phyloP scores from a whole-genome alignment of 208 protist species.

The Trypanosoma conorhini region DNA sequence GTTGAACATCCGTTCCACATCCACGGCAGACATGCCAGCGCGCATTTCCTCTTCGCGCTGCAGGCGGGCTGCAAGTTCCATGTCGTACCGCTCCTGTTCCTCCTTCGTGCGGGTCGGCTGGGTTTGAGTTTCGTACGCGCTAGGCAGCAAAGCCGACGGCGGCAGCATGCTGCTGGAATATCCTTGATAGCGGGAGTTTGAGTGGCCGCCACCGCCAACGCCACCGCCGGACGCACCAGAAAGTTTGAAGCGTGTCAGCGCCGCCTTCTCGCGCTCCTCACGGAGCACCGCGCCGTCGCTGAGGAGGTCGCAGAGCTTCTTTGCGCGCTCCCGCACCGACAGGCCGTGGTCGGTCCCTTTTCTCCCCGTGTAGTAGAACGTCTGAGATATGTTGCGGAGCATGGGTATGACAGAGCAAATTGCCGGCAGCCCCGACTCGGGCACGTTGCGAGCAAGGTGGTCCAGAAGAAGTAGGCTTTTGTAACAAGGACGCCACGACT shows the following conservation, averaged over 20 bases:
- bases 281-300: slow-evolving; percentile 76
- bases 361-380: slow-evolving; percentile 85
- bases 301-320: slow-evolving; percentile 79
- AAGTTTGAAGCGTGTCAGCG: slow-evolving; percentile 67
- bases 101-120: slow-evolving; percentile 52
- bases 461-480: slow-evolving; percentile 87
- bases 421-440: slow-evolving; percentile 61
- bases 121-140: slow-evolving; percentile 19
- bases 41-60: slow-evolving; percentile 87
- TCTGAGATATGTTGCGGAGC: slow-evolving; percentile 68
- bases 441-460: slow-evolving; percentile 78
- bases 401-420: slow-evolving; percentile 70
- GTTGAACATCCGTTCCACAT: slow-evolving; percentile 77
- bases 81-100: slow-evolving; percentile 87
- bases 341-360: slow-evolving; percentile 89
- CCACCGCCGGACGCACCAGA: slow-evolving; percentile 44
- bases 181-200: slow-evolving; percentile 24
- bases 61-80: slow-evolving; percentile 82
- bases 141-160: not conserved
- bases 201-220: slow-evolving; percentile 23
- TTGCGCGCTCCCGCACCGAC: slow-evolving; percentile 84
- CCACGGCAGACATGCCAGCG: slow-evolving; percentile 53
- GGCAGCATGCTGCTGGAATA: slow-evolving; percentile 16
- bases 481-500: slow-evolving; percentile 87
- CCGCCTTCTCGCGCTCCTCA: slow-evolving; percentile 78